phyloP scores from a whole-genome alignment of 495 filamentous ascomycete genomes.

The Oidiodendron maius region DNA sequence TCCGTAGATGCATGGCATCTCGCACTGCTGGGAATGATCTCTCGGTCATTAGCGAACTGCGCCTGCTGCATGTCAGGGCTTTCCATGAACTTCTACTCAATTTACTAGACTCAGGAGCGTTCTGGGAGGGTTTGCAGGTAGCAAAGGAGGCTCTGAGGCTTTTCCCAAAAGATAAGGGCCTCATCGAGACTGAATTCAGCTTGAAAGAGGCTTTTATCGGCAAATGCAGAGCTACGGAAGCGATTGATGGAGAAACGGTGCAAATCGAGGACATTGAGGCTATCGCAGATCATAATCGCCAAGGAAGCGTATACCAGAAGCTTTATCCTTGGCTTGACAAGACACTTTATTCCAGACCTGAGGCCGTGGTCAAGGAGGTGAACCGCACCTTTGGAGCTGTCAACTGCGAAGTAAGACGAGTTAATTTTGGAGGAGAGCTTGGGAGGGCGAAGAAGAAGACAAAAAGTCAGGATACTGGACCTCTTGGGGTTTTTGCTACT shows the following conservation, averaged over 20 bases:
- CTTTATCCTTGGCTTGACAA: conserved; percentile 13
- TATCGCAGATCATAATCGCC: not conserved
- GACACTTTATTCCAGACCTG: conserved; percentile 7
- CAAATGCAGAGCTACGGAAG: no score
- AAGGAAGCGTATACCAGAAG: conserved; percentile 12
- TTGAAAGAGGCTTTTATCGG: conserved; percentile 7
- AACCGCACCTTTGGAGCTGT: conserved; percentile 1
- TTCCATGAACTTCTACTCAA: conserved; percentile 7
- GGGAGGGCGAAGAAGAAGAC: not conserved
- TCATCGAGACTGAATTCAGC: not conserved
- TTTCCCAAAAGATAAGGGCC: conserved; percentile 10
- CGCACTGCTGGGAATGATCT: not conserved
- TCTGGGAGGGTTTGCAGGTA: conserved; percentile 14
- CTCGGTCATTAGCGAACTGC: conserved; percentile 11
- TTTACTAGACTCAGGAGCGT: conserved; percentile 7
- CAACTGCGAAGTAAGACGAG: conserved; percentile 5
- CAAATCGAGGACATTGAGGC: not conserved
- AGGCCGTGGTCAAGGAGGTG: conserved; percentile 4
- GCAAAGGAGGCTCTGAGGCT: conserved; percentile 11
- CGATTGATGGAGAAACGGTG: not conserved
- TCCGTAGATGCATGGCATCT: not conserved
- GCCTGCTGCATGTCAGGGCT: not conserved
- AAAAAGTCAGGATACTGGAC: conserved; percentile 18
- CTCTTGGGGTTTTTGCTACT: conserved; percentile 16
- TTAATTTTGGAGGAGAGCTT: conserved; percentile 6